Evolutionary conservation across 164 flowering plant species (phyloP).

Genomic region (Hamamelis virginiana): DNA sequence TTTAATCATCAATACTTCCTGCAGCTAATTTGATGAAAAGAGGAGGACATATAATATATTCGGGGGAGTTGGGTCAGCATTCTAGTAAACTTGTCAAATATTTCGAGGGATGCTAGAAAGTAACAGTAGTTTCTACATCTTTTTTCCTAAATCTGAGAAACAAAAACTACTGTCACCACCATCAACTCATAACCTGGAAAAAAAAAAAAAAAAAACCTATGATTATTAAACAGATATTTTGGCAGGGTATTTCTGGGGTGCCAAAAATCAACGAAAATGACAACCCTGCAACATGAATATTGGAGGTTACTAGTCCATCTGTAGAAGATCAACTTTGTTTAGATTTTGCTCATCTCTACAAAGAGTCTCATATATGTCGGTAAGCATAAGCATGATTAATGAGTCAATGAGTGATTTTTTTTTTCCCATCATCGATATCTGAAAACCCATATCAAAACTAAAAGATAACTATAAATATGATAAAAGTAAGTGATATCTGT

Average conservation of each 20-base stretch:
- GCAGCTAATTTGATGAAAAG: conserved; percentile 43
- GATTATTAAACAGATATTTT: neutral
- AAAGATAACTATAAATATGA: neutral
- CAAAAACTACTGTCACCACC: no score
- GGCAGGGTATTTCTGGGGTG: conserved; percentile 38
- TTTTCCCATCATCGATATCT: neutral
- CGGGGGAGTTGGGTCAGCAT: conserved; percentile 34
- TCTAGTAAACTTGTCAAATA: conserved; percentile 34
- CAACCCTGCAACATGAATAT: conserved; percentile 56
- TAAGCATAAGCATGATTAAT: conserved; percentile 14
- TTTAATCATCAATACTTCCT: neutral
- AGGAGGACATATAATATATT: conserved; percentile 39
- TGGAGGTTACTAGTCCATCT: conserved; percentile 34
- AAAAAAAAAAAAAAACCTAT: neutral
- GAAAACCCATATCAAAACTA: neutral
- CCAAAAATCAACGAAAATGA: conserved; percentile 32
- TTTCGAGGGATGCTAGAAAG: conserved; percentile 27
- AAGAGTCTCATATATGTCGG: conserved; percentile 26
- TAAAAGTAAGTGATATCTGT: neutral
- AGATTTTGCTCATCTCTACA: conserved; percentile 36
- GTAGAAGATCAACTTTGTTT: conserved; percentile 33
- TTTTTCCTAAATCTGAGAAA: neutral
- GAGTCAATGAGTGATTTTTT: neutral
- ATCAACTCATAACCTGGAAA: neutral
- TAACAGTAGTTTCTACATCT: no score